Base-by-base conservation (phyloP, 2,329 filamentous ascomycete genomes). In the Venturia carpophila region DNA sequence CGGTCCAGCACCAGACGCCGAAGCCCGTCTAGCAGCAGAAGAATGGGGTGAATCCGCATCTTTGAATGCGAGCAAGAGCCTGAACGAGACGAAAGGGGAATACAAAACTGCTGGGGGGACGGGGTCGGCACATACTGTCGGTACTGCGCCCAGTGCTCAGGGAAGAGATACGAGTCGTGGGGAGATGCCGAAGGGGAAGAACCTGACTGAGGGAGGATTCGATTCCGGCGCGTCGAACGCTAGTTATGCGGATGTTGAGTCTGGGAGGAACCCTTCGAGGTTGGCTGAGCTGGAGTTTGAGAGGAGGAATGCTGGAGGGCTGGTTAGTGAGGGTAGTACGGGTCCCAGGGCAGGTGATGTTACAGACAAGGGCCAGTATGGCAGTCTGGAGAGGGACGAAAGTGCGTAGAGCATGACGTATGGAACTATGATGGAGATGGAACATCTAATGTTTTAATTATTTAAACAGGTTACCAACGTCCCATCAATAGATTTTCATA, bases 241-340 rank as follows among this genome's bases (percentile, higher is more conserved):
- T 42, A 82, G 79, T 69, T 84, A 79, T 71, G 79, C 71, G 30
- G 73, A 75, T 17, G 79, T 83, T 30, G 81, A 86, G 67, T 84
- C 84, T 2, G 76, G 77, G 2, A 73, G 80, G 67, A 77, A 84
- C 49, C 84, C 85, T 3, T 80, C 79, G 2, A 75, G 83, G 39
- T 69, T 74, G 21, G 83, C 82, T 7, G 71, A 81, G 71, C 64
- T 69, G 21, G 71, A 75, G 62, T 71, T 77, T 49, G 69, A 73
- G 69, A 72, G 71, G 69, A 68, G 63, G 61, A 73, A 73, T 67
- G 74, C 73, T 45, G 68, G 74, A 64, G 71, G 68, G n/a, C 74
- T 73, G 62, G 71, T 70, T 42, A 69, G 73, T 19, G 47, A 39
- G n/a, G 63, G 63, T 13, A 56, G 27, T n/a, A 34, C 6, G 52